Evolutionary conservation across 768 basidiomycete species (phyloP), one percentile per base, ranked within the genome.

Genomic region (Fibroporia radiculosa): DNA sequence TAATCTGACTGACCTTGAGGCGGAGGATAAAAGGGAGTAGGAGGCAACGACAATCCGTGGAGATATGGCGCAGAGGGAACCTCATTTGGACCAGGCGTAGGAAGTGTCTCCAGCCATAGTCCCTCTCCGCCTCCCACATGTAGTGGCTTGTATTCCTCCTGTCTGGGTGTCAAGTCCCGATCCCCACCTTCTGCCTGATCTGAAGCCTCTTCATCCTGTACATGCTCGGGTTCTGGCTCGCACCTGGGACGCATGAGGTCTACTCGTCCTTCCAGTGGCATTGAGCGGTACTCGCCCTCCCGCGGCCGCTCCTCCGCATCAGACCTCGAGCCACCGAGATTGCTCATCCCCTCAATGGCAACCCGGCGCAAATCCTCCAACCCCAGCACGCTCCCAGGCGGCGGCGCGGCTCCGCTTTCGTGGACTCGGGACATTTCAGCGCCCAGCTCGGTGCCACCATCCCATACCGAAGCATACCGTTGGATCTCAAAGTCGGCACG

Each of bases 211-310:
- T 37, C 24, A 4, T 24, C 27, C 24, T 33, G 40, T 20, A 47
- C 40, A 24, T 20, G 38, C 28, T 47, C 31, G 4, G 40, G 47
- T 6, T 43, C 42, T 23, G 36, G 44, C 32, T 50, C 48, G 22
- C 56, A 54, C 35, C 54, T 59, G 3, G 77, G 84, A 44, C 82
- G 78, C 72, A 96, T 84, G 54, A 97, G 70, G 58, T 95, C 91
- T 44, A 93, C 72, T 37, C 93, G 82, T 4, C 93, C 93, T 47
- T 89, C 84, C 18, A 96, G 69, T 13, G 93, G 93, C 65, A 97
- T 63, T 40, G 76, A 82, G 45, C 69, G 72, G 60, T 96, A 97
- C 51, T 80, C 74, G 26, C 88, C 90, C 57, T 84, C 77, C 5
- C 73, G 73, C 12, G 52, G 41, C 16, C 32, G 42, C 20, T 43